These are phyloP conservation scores for Avena eriantha DNA, from an alignment of 176 grass and related monocot genomes.

Conservation along the genomic window DNA sequence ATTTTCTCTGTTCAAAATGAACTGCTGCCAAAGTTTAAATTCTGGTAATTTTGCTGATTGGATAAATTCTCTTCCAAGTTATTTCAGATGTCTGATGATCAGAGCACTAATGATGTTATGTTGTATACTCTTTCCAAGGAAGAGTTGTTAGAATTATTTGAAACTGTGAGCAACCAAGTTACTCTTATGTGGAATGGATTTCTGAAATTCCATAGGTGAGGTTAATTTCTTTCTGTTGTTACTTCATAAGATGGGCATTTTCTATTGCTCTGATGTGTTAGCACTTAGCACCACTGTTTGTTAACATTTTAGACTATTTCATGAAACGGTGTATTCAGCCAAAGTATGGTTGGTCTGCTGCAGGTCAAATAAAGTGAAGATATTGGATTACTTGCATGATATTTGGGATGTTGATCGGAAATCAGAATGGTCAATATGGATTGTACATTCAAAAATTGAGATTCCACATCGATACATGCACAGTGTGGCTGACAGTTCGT, in stretches of 20 bases:
- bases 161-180: slow-evolving; percentile 71
- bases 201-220: slow-evolving; percentile 86
- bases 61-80: slow-evolving; percentile 36
- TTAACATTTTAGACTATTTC: slow-evolving; percentile 27
- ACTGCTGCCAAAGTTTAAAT: not conserved
- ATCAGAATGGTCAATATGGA: slow-evolving; percentile 96
- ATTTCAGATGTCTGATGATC: slow-evolving; percentile 72
- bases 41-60: slow-evolving; percentile 34
- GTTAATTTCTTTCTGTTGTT: slow-evolving; percentile 31
- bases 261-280: not conserved
- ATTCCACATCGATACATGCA: slow-evolving; percentile 76
- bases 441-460: slow-evolving; percentile 91
- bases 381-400: slow-evolving; percentile 78
- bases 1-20: not conserved
- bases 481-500: slow-evolving; percentile 63
- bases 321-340: slow-evolving; percentile 9
- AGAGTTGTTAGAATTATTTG: slow-evolving; percentile 73
- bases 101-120: slow-evolving; percentile 62
- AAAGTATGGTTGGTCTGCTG: slow-evolving; percentile 29
- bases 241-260: slow-evolving; percentile 26
- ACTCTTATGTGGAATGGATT: slow-evolving; percentile 92
- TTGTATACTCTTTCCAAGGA: slow-evolving; percentile 77
- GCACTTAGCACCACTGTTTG: not conserved
- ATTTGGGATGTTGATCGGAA: slow-evolving; percentile 76
- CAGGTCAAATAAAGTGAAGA: slow-evolving; percentile 80